Percentiles rank a stretch among this genome's conserved stretches.
Evolutionary conservation across 2,329 filamentous ascomycete species (phyloP).

Genomic region (Phyllosticta paracitricarpa): DNA sequence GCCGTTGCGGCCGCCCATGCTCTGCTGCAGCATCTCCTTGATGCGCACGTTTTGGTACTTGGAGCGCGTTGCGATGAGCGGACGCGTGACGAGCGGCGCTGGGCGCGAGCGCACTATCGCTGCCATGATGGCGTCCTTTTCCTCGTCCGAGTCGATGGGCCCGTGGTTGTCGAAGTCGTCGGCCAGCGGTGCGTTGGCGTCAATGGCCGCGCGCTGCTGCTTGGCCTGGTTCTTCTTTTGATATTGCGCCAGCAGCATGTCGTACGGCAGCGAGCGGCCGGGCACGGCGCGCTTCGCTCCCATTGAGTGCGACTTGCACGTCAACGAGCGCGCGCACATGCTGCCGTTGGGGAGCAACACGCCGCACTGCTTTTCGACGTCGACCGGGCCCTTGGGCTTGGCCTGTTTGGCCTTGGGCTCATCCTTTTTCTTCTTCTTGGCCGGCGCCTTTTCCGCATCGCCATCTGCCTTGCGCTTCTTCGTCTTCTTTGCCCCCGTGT

Average conservation of each 20-base stretch:
- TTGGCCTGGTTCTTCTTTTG: constrained; percentile 98
- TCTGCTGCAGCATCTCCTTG: constrained; percentile 53
- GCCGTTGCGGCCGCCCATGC: constrained; percentile 41
- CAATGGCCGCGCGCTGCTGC: constrained; percentile 90
- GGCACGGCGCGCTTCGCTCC: constrained; percentile 83
- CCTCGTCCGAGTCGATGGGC: constrained; percentile 88
- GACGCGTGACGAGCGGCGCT: constrained; percentile 62
- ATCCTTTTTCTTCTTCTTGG: constrained; percentile 87
- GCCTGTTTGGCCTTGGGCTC: constrained; percentile 73
- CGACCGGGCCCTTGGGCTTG: constrained; percentile 85
- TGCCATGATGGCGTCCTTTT: constrained; percentile 79
- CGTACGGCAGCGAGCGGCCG: constrained; percentile 78
- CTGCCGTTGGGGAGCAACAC: constrained; percentile 76
- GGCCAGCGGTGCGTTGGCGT: constrained; percentile 82
- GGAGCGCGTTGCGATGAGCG: constrained; percentile 37
- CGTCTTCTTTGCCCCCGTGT: constrained; percentile 30
- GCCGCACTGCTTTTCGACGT: constrained; percentile 90
- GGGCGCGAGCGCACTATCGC: constrained; percentile 65
- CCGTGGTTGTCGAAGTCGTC: constrained; percentile 67
- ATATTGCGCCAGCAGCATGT: constrained; percentile 63
- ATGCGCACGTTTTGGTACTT: constrained; percentile 55
- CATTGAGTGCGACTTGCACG: constrained; percentile 94
- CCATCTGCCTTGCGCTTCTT: constrained; percentile 40
- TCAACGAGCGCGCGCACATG: constrained; percentile 77
- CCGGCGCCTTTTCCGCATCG: constrained; percentile 65